Evolutionary conservation across 768 basidiomycete species (phyloP), one percentile per base, ranked within the genome.

Genomic region (Megacollybia marginata): DNA sequence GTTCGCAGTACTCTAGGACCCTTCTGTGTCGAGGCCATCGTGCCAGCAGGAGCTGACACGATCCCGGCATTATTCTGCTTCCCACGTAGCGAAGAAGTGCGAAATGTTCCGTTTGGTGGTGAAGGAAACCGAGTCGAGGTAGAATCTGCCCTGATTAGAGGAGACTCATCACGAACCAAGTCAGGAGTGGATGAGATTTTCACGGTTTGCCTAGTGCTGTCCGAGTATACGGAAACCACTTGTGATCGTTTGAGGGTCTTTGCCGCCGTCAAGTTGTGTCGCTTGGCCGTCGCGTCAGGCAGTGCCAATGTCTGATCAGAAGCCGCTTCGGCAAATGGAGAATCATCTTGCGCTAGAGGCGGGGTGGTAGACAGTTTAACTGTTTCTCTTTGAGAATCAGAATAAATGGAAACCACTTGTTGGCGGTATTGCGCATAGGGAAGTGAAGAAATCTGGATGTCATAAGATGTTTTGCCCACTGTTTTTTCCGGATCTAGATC

Each of bases 141-240:
- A 28, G 23, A 28, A 6, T 28, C 23, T 28, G 6, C 23, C 23
- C 23, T 28, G 23, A 6, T 28, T 6, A 40, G 38, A 13, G 38
- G 38, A 13, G 38, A 40, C 38, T 40, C 38, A 5, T 8, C 38
- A 13, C 18, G 38, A 40, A 28, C 46, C 33, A 47, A 15, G 32
- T 62, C 63, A 9, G 63, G 64, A 0, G 63, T 60, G 1, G 60
- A 59, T 4, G 64, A 64, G 33, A 67, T 48, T 36, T 61, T 57
- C 38, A 65, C 52, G 1, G 65, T 61, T 4, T 48, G 44, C 1
- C 56, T 49, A 5, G 50, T 48, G 5, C 45, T 47, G 18, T 65
- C 62, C 1, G 62, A 61, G 46, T 65, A 66, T 15, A 66, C 55
- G 19, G 65, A 66, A 3, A 40, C 38, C 38, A 40, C 38, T 18